These are phyloP conservation scores for Lachancea kluyveri DNA, from an alignment of 805 yeast species.

Conservation along the genomic window DNA sequence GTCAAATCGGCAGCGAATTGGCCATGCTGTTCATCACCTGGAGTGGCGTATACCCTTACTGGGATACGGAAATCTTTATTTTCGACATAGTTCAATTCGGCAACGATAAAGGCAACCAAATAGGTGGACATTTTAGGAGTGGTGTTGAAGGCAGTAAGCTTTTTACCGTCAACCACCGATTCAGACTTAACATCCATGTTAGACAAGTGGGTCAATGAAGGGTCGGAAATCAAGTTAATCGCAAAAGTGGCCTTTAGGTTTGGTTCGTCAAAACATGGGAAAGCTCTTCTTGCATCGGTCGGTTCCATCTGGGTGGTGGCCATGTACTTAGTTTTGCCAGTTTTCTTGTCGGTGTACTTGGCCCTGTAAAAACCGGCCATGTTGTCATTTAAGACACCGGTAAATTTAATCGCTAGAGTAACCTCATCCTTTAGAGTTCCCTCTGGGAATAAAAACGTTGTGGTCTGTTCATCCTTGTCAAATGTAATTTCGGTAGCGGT, in stretches of 20 bases:
- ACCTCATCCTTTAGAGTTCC: slow-evolving; percentile 35
- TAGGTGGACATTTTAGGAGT: slow-evolving; percentile 84
- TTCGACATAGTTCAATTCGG: slow-evolving; percentile 72
- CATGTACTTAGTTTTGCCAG: slow-evolving; percentile 62
- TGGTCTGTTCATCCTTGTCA: slow-evolving; percentile 55
- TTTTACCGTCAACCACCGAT: slow-evolving; percentile 38
- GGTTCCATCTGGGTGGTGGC: slow-evolving; percentile 86
- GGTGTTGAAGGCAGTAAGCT: slow-evolving; percentile 58
- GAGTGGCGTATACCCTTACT: slow-evolving; percentile 74
- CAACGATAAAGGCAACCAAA: slow-evolving; percentile 75
- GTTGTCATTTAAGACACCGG: slow-evolving; percentile 63
- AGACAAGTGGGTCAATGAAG: slow-evolving; percentile 53
- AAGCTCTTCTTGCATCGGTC: slow-evolving; percentile 80
- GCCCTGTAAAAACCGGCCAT: slow-evolving; percentile 84
- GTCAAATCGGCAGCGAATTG: slow-evolving; percentile 68
- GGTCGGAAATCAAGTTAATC: slow-evolving; percentile 52
- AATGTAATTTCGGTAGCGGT: slow-evolving; percentile 35
- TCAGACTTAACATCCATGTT: slow-evolving; percentile 62
- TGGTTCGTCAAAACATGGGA: slow-evolving; percentile 85
- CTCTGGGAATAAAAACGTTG: slow-evolving; percentile 50
- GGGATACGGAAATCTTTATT: slow-evolving; percentile 62
- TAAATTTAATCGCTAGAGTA: slow-evolving; percentile 44
- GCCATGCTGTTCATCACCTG: slow-evolving; percentile 68
- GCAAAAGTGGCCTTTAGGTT: slow-evolving; percentile 70
- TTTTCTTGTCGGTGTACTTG: slow-evolving; percentile 46